These are phyloP conservation scores for Chaetomidium leptoderma DNA, from an alignment of 495 filamentous ascomycete species.

Conservation along the genomic window DNA sequence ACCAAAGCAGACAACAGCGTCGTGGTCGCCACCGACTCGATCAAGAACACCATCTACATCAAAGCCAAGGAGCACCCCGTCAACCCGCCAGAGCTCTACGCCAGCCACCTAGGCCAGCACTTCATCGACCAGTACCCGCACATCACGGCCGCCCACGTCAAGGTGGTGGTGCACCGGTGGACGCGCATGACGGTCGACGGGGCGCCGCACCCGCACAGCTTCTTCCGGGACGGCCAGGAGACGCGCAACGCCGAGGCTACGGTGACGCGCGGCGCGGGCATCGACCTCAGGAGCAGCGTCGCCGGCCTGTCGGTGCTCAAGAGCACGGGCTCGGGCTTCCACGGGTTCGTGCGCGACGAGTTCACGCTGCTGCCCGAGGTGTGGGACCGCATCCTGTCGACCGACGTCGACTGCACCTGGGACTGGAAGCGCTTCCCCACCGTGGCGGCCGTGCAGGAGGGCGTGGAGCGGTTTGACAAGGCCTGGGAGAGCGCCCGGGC, in stretches of 20 bases:
- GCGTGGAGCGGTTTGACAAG: slow-evolving; percentile 64
- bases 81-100: slow-evolving; percentile 89
- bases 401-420: slow-evolving; percentile 84
- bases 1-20: slow-evolving; percentile 92
- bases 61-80: slow-evolving; percentile 89
- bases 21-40: slow-evolving; percentile 92
- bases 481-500: slow-evolving; percentile 70
- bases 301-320: slow-evolving; percentile 83
- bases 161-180: slow-evolving; percentile 83
- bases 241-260: slow-evolving; percentile 68
- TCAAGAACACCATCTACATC: slow-evolving; percentile 98
- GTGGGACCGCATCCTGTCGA: slow-evolving; percentile 91
- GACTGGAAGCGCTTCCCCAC: slow-evolving; percentile 67
- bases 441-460: slow-evolving; percentile 63
- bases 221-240: slow-evolving; percentile 84
- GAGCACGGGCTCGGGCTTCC: slow-evolving; percentile 94
- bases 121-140: slow-evolving; percentile 84
- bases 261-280: slow-evolving; percentile 43
- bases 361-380: slow-evolving; percentile 87
- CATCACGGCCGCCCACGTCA: slow-evolving; percentile 77
- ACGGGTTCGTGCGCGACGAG: slow-evolving; percentile 88
- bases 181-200: slow-evolving; percentile 83
- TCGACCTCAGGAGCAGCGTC: slow-evolving; percentile 68
- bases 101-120: slow-evolving; percentile 74
- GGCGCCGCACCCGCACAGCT: slow-evolving; percentile 92